A percentile compares a stretch with the other conserved stretches of the same genome.
Evolutionary conservation across 305 asterid species (phyloP).

Genomic region (Fraxinus sp.): DNA sequence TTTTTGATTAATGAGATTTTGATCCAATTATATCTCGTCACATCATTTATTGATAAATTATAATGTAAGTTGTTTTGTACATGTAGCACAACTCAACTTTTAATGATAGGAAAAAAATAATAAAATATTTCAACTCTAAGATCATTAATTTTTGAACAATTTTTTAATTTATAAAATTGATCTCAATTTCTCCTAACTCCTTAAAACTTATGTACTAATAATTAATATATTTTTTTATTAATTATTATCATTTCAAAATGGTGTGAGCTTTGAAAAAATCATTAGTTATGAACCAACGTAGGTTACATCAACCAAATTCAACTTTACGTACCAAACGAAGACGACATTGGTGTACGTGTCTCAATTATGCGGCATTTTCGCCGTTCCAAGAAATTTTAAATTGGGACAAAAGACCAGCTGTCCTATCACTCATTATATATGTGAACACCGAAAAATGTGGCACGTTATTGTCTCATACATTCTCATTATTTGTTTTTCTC

Average conservation of each 20-base stretch:
- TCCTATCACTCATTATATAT: not conserved
- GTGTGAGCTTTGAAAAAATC: not conserved
- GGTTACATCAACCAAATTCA: not conserved
- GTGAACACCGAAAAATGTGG: not conserved
- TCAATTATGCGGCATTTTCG: not conserved
- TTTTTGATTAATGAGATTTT: too few relatives aligned
- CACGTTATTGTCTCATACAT: not conserved
- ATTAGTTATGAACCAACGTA: too few relatives aligned
- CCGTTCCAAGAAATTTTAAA: not conserved
- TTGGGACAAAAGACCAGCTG: not conserved
- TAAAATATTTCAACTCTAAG: too few relatives aligned
- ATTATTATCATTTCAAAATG: not conserved
- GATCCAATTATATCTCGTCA: too few relatives aligned
- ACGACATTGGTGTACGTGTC: constrained; percentile 21
- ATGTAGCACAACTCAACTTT: too few relatives aligned
- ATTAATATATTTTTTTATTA: too few relatives aligned
- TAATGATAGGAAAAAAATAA: not conserved
- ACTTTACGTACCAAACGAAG: not conserved
- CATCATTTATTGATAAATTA: too few relatives aligned
- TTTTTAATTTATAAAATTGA: too few relatives aligned
- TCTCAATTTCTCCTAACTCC: not conserved
- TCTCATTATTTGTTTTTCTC: not conserved
- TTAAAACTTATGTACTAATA: too few relatives aligned
- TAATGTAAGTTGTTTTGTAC: too few relatives aligned
- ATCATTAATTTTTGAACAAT: too few relatives aligned